A percentile compares a stretch with the other conserved stretches of the same genome.
Conservation (phyloP, 1,284 basidiomycete species). For the Somion occarium region DNA sequence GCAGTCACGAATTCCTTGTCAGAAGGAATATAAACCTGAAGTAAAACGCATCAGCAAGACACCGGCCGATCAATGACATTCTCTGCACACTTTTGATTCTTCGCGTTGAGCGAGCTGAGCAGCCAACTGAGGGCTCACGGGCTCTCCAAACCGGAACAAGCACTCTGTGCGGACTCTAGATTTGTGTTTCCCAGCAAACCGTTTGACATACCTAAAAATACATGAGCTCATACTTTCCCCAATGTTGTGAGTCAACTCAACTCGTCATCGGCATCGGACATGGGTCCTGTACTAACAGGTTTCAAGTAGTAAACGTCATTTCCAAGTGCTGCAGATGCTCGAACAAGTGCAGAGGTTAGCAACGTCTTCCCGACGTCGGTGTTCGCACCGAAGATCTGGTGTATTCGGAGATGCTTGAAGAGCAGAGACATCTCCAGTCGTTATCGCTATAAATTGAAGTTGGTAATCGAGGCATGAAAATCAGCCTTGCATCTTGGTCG, state of each 20-base stretch:
- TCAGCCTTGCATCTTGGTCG: too few species aligned
- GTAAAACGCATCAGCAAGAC: conserved; percentile 1
- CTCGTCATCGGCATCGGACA: conserved; percentile 80
- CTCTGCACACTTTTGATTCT: conserved; percentile 19
- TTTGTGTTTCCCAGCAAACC: conserved; percentile 43
- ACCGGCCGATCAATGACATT: background rate
- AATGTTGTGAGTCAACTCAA: conserved; percentile 26
- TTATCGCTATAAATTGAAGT: too few species aligned
- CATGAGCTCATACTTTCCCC: background rate
- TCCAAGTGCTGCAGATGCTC: conserved; percentile 57
- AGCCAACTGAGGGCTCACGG: conserved; percentile 92
- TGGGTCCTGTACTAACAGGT: conserved; percentile 84
- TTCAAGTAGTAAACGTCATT: conserved; percentile 79
- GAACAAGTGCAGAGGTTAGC: conserved; percentile 77
- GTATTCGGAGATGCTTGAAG: conserved; percentile 75
- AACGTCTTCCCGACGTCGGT: conserved; percentile 94
- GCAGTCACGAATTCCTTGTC: conserved; percentile 69
- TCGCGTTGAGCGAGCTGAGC: conserved; percentile 54
- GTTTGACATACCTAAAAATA: conserved; percentile 60
- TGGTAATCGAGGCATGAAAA: too few species aligned
- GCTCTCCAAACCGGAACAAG: conserved; percentile 82
- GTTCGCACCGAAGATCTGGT: conserved; percentile 90
- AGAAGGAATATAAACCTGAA: conserved; percentile 38
- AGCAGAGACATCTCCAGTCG: conserved; percentile 47
- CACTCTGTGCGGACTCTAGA: conserved; percentile 60